Conservation (phyloP, 1,284 basidiomycete genomes). For the Moesziomyces globuligerus region DNA sequence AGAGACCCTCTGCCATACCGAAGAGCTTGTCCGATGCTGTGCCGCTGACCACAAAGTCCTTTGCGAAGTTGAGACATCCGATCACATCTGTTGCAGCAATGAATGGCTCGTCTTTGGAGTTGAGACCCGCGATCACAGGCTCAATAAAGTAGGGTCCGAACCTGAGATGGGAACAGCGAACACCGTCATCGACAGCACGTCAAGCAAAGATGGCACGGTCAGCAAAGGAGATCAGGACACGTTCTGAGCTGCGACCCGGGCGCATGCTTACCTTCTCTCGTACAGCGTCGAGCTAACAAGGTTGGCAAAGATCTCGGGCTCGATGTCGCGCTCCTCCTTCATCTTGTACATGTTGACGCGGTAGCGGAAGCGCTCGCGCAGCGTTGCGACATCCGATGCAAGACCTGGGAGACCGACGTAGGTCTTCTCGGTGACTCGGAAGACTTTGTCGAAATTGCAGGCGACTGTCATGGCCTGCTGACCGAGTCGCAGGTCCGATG, state of each 20-base stretch:
- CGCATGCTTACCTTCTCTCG: constrained; percentile 77
- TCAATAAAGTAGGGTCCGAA: constrained; percentile 98
- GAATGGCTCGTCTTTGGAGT: constrained; percentile 85
- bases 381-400: constrained; percentile 89
- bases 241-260: neutral
- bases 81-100: constrained; percentile 97
- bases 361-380: constrained; percentile 76
- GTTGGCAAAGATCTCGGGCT: constrained; percentile 94
- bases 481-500: constrained; percentile 91
- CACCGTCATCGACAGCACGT: neutral
- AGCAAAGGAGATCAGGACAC: neutral
- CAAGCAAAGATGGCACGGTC: neutral
- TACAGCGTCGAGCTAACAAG: constrained; percentile 97
- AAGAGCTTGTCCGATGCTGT: constrained; percentile 91
- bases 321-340: constrained; percentile 97
- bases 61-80: constrained; percentile 92
- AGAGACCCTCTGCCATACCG: constrained; percentile 96
- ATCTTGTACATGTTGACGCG: constrained; percentile 99
- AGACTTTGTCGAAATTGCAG: constrained; percentile 95
- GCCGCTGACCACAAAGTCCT: constrained; percentile 96
- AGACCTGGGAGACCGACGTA: constrained; percentile 93
- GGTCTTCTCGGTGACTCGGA: constrained; percentile 90
- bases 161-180: constrained; percentile 59
- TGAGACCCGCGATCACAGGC: constrained; percentile 90
- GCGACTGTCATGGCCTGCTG: constrained; percentile 89